Evolutionary conservation across 192 early-diverging fungal species (phyloP).

Genomic region (Obelidium mucronatum): DNA sequence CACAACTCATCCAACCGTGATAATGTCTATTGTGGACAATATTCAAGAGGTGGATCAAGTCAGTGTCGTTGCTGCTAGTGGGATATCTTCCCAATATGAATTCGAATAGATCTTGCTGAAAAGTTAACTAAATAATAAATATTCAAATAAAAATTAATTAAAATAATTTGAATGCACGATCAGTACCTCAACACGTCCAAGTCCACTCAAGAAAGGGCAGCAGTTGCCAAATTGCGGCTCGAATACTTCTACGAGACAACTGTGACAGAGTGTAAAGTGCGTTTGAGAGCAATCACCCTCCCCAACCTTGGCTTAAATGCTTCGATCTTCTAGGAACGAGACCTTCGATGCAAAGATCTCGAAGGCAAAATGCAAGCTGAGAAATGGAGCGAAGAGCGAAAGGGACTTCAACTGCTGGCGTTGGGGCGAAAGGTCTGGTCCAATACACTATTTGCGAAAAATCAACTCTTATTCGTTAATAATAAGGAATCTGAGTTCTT

Average conservation of each 20-base stretch:
- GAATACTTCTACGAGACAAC: slow-evolving; percentile 92
- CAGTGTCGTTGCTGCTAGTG: no score
- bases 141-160: no score
- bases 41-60: no score
- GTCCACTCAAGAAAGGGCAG: slow-evolving; percentile 83
- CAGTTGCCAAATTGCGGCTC: slow-evolving; percentile 88
- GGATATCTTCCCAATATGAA: no score
- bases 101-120: no score
- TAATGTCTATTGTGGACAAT: no score
- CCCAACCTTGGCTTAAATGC: neutral
- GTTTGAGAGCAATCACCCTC: neutral
- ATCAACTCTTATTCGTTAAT: neutral
- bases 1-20: no score
- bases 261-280: slow-evolving; percentile 79
- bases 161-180: no score
- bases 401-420: slow-evolving; percentile 78
- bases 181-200: slow-evolving; percentile 61
- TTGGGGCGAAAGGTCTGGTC: slow-evolving; percentile 74
- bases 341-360: slow-evolving; percentile 73
- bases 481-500: slow-evolving; percentile 87
- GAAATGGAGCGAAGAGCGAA: slow-evolving; percentile 86
- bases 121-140: no score
- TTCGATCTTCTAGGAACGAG: slow-evolving; percentile 9
- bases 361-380: slow-evolving; percentile 79
- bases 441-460: no score